phyloP scores from a whole-genome alignment of 768 basidiomycete genomes.

The Tricholoma terreum region DNA sequence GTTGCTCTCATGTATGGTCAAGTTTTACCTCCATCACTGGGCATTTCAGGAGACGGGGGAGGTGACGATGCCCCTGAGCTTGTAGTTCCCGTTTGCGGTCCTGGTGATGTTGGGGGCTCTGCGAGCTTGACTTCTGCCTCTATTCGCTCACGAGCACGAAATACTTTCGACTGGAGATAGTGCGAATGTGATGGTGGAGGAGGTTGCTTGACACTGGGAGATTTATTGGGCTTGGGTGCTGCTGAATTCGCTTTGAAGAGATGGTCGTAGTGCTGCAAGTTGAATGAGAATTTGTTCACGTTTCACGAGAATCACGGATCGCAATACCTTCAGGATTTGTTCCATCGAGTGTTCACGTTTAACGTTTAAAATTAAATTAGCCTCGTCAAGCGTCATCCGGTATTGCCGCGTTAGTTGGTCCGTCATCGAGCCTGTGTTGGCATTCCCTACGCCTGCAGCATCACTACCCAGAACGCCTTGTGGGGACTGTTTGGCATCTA shows the following conservation, averaged over 20 bases:
- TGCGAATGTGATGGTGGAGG: slow-evolving; percentile 67
- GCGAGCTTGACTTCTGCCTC: slow-evolving; percentile 68
- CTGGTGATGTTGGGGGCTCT: slow-evolving; percentile 21
- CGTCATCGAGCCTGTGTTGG: slow-evolving; percentile 69
- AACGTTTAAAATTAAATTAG: slow-evolving; percentile 85
- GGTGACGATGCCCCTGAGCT: slow-evolving; percentile 12
- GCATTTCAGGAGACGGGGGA: slow-evolving; percentile 15
- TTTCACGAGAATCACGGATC: neutral
- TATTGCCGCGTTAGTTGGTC: slow-evolving; percentile 83
- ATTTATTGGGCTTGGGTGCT: slow-evolving; percentile 51
- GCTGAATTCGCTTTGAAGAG: slow-evolving; percentile 89
- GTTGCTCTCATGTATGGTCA: slow-evolving; percentile 1
- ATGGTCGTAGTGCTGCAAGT: slow-evolving; percentile 80
- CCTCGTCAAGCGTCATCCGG: slow-evolving; percentile 95
- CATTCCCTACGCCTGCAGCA: slow-evolving; percentile 69
- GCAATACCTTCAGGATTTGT: slow-evolving; percentile 65
- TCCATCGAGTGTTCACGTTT: slow-evolving; percentile 73
- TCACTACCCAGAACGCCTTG: slow-evolving; percentile 66
- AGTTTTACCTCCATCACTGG: slow-evolving; percentile 12
- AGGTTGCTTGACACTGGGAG: slow-evolving; percentile 40
- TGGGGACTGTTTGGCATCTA: slow-evolving; percentile 84
- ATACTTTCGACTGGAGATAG: slow-evolving; percentile 97
- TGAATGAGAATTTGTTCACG: slow-evolving; percentile 1
- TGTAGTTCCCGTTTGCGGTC: neutral
- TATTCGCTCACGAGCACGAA: slow-evolving; percentile 90